Evolutionary conservation across 176 grass and related monocot species (phyloP), one percentile per base, ranked within the genome.

Genomic region (Oryza punctata): DNA sequence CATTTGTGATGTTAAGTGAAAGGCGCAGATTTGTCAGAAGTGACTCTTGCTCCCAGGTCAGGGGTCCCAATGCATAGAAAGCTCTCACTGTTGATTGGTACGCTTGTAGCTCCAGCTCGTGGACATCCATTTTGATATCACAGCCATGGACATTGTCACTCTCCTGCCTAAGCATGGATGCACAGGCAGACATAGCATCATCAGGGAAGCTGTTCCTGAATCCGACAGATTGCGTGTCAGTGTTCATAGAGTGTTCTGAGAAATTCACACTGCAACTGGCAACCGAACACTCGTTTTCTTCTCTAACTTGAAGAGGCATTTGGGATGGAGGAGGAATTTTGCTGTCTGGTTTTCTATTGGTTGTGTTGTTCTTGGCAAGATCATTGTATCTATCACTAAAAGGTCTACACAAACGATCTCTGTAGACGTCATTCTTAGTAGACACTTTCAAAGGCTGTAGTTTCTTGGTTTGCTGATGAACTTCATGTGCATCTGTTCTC

Each of bases 21-120:
- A 92, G 87, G 19, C 87, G 87, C 61, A 92, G 90, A 78, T 92
- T 92, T 73, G 90, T 92, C 77, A 92, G 75, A 71, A 92, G 90
- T 32, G 83, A 86, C 40, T 92, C 90, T 78, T 92, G 83, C 75
- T 86, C 90, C 87, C 90, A 92, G 60, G 79, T 92, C 46, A 92
- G 32, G 29, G 87, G 87, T 29, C 90, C 90, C 5, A 65, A 86
- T 7, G 83, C 87, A 76, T 83, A 73, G 19, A 92, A 83, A 37
- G 87, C 87, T 72, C 68, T 72, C 70, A 89, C 43, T 18, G 83
- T 92, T 27, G 80, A 86, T 77, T 83, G 86, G 33, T 92, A 92
- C 65, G 90, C 90, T 63, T 92, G 79, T 12, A 92, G 65, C 75
- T 92, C 90, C 72, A 92, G 72, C 38, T 77, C 76, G 76, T 92